Percentiles rank a stretch among this genome's conserved stretches.
These are phyloP conservation scores for Peronospora farinosa DNA, from an alignment of 352 stramenopile genomes.

Conservation along the genomic window DNA sequence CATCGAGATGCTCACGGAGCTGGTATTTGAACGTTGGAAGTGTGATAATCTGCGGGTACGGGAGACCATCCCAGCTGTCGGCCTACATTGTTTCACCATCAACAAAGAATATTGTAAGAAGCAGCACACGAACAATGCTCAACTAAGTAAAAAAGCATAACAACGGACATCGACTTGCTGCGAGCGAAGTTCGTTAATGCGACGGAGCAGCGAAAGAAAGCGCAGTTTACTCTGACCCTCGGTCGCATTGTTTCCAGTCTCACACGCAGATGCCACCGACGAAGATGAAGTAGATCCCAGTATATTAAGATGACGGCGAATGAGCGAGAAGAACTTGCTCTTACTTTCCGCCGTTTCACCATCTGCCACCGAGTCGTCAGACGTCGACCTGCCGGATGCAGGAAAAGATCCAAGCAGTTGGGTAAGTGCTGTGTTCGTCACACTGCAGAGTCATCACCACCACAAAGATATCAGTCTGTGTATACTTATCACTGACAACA, in stretches of 20 bases:
- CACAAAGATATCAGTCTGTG: background rate
- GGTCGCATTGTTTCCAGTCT: conserved; percentile 14
- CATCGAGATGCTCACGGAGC: conserved; percentile 30
- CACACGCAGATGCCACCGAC: conserved; percentile 2
- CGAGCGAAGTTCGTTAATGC: conserved; percentile 80
- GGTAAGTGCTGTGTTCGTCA: conserved; percentile 24
- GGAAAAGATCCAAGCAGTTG: conserved; percentile 24
- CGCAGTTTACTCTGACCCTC: conserved; percentile 55
- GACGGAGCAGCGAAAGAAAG: conserved; percentile 68
- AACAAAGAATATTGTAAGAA: background rate
- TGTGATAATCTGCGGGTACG: conserved; percentile 77
- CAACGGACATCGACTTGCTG: conserved; percentile 60
- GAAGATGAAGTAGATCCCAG: conserved; percentile 18
- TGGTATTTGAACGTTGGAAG: conserved; percentile 77
- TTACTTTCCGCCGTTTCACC: conserved; percentile 19
- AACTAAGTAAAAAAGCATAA: background rate
- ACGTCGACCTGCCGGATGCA: conserved; percentile 1
- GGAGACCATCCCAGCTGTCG: conserved; percentile 66
- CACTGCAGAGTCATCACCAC: conserved; percentile 8
- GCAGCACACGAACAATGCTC: background rate
- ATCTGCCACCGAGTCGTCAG: conserved; percentile 4
- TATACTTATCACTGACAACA: background rate
- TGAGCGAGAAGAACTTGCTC: conserved; percentile 29
- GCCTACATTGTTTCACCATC: conserved; percentile 22
- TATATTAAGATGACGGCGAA: conserved; percentile 30